Conservation (phyloP, 1,139 yeast species). For the Spencermartinsiella ligniputridi region DNA sequence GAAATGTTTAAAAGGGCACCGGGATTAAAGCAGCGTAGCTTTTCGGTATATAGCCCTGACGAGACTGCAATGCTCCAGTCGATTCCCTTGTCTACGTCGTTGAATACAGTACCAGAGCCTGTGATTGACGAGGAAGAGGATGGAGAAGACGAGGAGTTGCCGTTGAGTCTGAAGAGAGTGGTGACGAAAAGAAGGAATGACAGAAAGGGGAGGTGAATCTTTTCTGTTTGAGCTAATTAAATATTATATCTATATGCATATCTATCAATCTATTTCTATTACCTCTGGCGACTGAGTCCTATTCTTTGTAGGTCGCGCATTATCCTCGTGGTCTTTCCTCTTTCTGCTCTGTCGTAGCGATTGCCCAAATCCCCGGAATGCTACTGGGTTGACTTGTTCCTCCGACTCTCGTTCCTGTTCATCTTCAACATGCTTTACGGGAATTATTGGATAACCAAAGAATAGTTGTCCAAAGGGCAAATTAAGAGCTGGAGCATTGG, state of each 20-base stretch:
- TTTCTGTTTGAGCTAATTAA: not conserved
- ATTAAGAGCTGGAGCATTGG: constrained; percentile 65
- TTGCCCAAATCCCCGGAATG: constrained; percentile 40
- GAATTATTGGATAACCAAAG: constrained; percentile 85
- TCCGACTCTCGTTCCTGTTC: constrained; percentile 34
- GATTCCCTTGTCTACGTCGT: not conserved
- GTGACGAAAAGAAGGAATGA: constrained; percentile 7
- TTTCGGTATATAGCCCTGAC: not conserved
- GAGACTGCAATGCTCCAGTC: not conserved
- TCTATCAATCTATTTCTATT: constrained; percentile 66
- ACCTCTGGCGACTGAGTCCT: constrained; percentile 50
- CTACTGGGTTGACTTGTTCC: constrained; percentile 15
- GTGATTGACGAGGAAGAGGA: not conserved
- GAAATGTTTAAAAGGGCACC: not conserved
- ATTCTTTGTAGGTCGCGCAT: constrained; percentile 14
- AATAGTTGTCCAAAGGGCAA: constrained; percentile 84
- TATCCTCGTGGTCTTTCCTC: constrained; percentile 55
- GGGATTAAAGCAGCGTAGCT: not conserved
- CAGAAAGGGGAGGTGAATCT: constrained; percentile 4
- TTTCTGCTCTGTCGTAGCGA: constrained; percentile 70
- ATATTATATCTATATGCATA: constrained; percentile 1
- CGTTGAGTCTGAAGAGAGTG: constrained; percentile 18
- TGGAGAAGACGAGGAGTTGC: constrained; percentile 23
- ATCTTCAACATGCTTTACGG: constrained; percentile 52
- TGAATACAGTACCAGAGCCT: not conserved